phyloP scores from a whole-genome alignment of 805 yeast species.

The Ogataea nonfermentans region DNA sequence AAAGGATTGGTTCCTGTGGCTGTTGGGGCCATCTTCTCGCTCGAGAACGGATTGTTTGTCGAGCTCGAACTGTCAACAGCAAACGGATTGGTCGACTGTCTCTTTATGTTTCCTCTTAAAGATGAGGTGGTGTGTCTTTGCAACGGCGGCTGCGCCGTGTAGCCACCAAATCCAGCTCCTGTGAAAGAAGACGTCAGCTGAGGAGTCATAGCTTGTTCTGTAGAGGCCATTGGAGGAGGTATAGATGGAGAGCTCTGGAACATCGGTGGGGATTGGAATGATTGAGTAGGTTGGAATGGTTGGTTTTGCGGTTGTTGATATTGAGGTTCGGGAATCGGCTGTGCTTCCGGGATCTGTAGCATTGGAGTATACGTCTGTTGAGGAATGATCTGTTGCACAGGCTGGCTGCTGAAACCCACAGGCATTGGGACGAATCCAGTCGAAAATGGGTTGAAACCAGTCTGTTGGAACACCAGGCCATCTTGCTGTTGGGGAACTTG shows the following conservation, averaged over 20 bases:
- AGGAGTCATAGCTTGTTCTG: conserved; percentile 1
- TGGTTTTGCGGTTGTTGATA: conserved; percentile 8
- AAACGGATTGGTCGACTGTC: conserved; percentile 33
- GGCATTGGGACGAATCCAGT: conserved; percentile 12
- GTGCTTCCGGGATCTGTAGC: conserved; percentile 11
- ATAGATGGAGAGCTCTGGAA: conserved; percentile 6
- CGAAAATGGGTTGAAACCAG: conserved; percentile 30
- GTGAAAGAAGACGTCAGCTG: conserved; percentile 31
- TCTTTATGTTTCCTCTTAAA: conserved; percentile 23
- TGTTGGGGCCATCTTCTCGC: conserved; percentile 14
- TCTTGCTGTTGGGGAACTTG: conserved; percentile 12
- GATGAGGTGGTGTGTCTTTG: conserved; percentile 25
- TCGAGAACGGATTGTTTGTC: conserved; percentile 30
- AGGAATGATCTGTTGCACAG: background rate
- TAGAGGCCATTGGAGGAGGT: conserved; percentile 20
- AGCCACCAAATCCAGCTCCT: conserved; percentile 63
- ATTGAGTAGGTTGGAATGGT: background rate
- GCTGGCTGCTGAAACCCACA: conserved; percentile 9
- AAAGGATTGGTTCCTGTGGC: conserved; percentile 63
- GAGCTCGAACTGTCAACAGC: conserved; percentile 14
- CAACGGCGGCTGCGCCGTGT: conserved; percentile 27
- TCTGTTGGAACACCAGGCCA: conserved; percentile 26
- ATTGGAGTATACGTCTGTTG: conserved; percentile 7
- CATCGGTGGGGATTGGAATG: background rate
- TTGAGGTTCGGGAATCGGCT: conserved; percentile 10